Percentiles rank a stretch among this genome's conserved stretches.
These are phyloP conservation scores for Fusarium oxysporum DNA, from an alignment of 2,329 filamentous ascomycete species.

Conservation along the genomic window DNA sequence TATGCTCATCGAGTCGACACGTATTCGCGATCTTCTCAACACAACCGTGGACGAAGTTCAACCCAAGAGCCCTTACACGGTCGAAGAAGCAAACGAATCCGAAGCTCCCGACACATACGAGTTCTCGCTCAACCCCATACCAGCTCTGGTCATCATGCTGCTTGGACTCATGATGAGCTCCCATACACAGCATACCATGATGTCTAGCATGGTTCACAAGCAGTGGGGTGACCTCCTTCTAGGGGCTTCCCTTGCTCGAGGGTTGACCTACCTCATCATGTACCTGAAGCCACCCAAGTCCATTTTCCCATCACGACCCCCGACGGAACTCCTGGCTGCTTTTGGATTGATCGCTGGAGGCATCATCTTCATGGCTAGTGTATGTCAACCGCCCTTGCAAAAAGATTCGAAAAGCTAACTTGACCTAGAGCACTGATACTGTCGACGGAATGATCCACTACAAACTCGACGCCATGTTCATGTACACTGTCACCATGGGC, in stretches of 20 bases:
- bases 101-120: constrained; percentile 73
- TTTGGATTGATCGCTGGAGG: constrained; percentile 92
- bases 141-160: constrained; percentile 85
- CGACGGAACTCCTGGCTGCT: constrained; percentile 86
- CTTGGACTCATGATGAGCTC: constrained; percentile 96
- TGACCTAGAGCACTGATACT: constrained; percentile 74
- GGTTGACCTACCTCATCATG: constrained; percentile 80
- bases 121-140: constrained; percentile 88
- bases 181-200: constrained; percentile 85
- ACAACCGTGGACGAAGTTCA: constrained; percentile 57
- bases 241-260: constrained; percentile 82
- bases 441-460: constrained; percentile 81
- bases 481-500: constrained; percentile 90
- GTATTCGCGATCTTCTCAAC: constrained; percentile 75
- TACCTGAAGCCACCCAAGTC: constrained; percentile 86
- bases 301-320: constrained; percentile 83
- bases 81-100: constrained; percentile 63
- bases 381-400: constrained; percentile 57
- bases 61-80: constrained; percentile 50
- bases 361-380: constrained; percentile 91
- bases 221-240: constrained; percentile 92
- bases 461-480: constrained; percentile 88
- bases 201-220: constrained; percentile 90
- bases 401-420: constrained; percentile 1
- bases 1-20: constrained; percentile 84